phyloP scores from a whole-genome alignment of 208 protist genomes.

The Trypanosoma boissoni region DNA sequence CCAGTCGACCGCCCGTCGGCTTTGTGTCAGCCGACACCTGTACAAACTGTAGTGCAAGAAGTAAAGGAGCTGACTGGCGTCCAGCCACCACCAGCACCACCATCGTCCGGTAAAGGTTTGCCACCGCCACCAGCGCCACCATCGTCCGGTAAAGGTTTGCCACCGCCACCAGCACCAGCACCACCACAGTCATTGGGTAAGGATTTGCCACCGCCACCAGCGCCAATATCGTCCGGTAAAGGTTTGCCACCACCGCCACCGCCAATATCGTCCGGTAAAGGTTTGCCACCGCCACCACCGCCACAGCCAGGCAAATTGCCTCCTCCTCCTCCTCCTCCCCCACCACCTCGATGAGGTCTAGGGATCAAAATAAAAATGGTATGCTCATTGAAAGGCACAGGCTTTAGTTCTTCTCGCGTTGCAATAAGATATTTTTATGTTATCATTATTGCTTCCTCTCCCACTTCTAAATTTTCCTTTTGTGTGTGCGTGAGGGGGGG shows the following conservation, averaged over 20 bases:
- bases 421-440: too few species aligned
- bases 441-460: too few species aligned
- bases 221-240: neutral
- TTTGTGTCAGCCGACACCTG: neutral
- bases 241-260: constrained; percentile 1
- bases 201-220: neutral
- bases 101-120: neutral
- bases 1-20: neutral
- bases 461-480: too few species aligned
- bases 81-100: neutral
- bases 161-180: neutral
- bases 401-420: neutral
- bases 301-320: neutral
- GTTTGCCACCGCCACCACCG: neutral
- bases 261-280: neutral
- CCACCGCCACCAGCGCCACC: neutral
- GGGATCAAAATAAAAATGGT: neutral
- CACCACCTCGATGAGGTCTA: neutral
- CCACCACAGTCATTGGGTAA: neutral
- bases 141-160: neutral
- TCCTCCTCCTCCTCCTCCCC: neutral
- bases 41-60: too few species aligned
- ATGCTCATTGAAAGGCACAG: neutral
- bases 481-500: too few species aligned
- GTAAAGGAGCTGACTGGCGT: neutral